Evolutionary conservation across 2,329 filamentous ascomycete genomes (phyloP), one percentile per base, ranked within the genome.

Genomic region (Calycina herbarum): DNA sequence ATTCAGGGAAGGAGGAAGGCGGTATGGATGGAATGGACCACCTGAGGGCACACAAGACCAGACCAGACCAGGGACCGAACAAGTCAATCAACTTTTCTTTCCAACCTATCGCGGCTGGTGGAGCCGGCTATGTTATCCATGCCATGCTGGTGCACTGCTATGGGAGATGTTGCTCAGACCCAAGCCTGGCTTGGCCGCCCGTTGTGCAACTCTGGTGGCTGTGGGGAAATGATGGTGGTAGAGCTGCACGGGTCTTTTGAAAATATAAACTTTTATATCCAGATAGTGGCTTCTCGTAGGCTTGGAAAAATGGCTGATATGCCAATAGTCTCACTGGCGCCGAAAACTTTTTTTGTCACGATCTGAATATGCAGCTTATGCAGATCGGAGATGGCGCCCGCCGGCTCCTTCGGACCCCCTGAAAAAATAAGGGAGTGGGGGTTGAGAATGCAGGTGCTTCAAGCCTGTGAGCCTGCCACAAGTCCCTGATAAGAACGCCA

Each of bases 101-200:
- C 3, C 48, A 54, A 1, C 20, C 48, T 54, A 54, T 54, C 48
- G 45, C 48, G 1, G 7, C 3, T 20, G 7, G 48, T 27, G 48
- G 24, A 54, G 20, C 24, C 48, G 48, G 48, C 48, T 54, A 54
- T 54, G 48, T 20, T 27, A 54, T 54, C n/a, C 48, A 27, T 54
- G n/a, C n/a, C 17, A n/a, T 42, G 13, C 15, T 33, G 31, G 31
- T 42, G 40, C 40, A 10, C 40, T 42, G 40, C 40, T n/a, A 51
- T 11, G n/a, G 15, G 42, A 24, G n/a, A n/a, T 7, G 7, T 10
- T 51, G 45, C 45, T 24, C 8, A 4, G 45, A 24, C 45, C n/a
- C 24, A 20, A 51, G 20, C n/a, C 33, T 38, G 45, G 6, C 45
- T 48, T 20, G 45, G n/a, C 45, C 45, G 45, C 24, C 20, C 20